Evolutionary conservation across 768 basidiomycete genomes (phyloP).

Genomic region (Rhodotorula diobovata): DNA sequence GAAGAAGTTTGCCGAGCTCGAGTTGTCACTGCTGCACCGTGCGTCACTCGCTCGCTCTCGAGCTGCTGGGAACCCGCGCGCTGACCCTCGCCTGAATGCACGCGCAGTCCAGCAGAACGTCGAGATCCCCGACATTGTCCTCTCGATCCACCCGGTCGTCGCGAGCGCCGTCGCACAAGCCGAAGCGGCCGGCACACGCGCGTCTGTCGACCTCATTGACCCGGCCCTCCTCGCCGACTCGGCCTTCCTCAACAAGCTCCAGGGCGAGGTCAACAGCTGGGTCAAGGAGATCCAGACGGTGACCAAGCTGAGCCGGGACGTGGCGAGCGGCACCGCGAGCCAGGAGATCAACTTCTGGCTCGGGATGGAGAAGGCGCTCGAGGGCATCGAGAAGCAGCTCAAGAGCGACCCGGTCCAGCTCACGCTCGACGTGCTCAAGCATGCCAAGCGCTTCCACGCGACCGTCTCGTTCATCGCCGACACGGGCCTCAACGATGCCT

Average conservation of each 20-base stretch:
- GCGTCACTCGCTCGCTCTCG: not conserved
- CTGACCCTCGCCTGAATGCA: not conserved
- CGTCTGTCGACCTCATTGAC: conserved; percentile 69
- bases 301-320: conserved; percentile 90
- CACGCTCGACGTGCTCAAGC: conserved; percentile 71
- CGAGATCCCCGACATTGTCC: conserved; percentile 93
- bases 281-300: conserved; percentile 96
- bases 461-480: conserved; percentile 98
- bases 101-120: conserved; percentile 81
- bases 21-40: conserved; percentile 79
- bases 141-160: conserved; percentile 84
- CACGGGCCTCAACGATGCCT: conserved; percentile 90
- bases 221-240: conserved; percentile 77
- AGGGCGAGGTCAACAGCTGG: conserved; percentile 92
- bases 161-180: conserved; percentile 72
- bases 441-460: conserved; percentile 93
- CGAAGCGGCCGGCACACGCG: conserved; percentile 50
- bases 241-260: conserved; percentile 85
- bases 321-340: conserved; percentile 87
- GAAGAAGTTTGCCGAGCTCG: conserved; percentile 98
- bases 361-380: conserved; percentile 84
- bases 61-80: not conserved
- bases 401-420: conserved; percentile 74
- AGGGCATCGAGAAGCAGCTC: conserved; percentile 86
- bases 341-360: conserved; percentile 99